Percentiles rank a stretch among this genome's conserved stretches.
Conservation (phyloP, 1,139 yeast species). For the Geotrichum bryndzae region DNA sequence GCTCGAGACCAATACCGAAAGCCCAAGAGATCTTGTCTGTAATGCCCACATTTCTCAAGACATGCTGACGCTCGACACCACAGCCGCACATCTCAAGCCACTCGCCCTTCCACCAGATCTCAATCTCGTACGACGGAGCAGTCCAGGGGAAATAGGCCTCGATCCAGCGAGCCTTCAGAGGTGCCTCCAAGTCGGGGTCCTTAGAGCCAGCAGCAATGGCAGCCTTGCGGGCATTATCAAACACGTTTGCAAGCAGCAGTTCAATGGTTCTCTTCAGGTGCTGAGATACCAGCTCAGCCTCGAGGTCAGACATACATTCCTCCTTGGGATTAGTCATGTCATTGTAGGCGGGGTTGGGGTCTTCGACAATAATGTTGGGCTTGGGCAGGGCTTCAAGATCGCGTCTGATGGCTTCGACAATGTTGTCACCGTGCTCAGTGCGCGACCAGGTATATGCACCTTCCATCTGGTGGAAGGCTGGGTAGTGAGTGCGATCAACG, state of each 20-base stretch:
- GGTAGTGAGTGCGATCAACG: constrained; percentile 92
- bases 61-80: constrained; percentile 81
- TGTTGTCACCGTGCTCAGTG: constrained; percentile 35
- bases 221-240: constrained; percentile 63
- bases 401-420: constrained; percentile 43
- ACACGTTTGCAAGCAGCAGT: constrained; percentile 73
- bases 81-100: constrained; percentile 98
- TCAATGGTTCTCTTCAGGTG: constrained; percentile 87
- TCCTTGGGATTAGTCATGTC: constrained; percentile 70
- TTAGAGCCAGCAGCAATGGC: constrained; percentile 64
- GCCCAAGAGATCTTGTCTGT: constrained; percentile 83
- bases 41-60: constrained; percentile 66
- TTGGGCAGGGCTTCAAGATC: constrained; percentile 66
- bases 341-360: constrained; percentile 54
- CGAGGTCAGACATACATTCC: constrained; percentile 60
- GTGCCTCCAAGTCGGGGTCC: constrained; percentile 59
- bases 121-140: constrained; percentile 96
- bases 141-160: constrained; percentile 98
- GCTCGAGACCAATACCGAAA: constrained; percentile 90
- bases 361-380: constrained; percentile 67
- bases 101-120: constrained; percentile 98
- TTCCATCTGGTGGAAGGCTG: constrained; percentile 97
- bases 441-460: constrained; percentile 87
- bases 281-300: constrained; percentile 59
- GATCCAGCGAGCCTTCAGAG: constrained; percentile 87